Evolutionary conservation across 352 stramenopile species (phyloP).

Genomic region (Globisporangium mamillatum): DNA sequence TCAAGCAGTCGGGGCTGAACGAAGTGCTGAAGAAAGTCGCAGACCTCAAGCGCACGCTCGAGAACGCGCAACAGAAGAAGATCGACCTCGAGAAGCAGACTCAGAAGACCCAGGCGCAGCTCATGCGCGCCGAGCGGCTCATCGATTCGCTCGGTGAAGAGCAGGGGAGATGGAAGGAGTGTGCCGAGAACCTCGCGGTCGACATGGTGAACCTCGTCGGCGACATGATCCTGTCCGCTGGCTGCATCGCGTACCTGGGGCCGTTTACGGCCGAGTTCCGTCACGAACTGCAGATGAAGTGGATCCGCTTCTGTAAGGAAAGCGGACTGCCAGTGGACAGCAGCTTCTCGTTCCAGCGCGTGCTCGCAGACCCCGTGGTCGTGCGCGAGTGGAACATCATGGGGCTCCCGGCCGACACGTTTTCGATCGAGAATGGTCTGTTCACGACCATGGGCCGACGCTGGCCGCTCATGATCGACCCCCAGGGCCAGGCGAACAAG

Average conservation of each 20-base stretch:
- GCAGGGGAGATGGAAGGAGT: conserved; percentile 89
- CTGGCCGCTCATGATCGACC: conserved; percentile 98
- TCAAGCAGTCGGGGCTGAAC: conserved; percentile 86
- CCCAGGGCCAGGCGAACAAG: conserved; percentile 95
- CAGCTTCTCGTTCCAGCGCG: conserved; percentile 83
- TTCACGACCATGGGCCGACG: conserved; percentile 89
- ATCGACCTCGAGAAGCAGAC: conserved; percentile 89
- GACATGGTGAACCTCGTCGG: conserved; percentile 92
- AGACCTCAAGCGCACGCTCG: conserved; percentile 83
- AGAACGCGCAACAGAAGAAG: conserved; percentile 91
- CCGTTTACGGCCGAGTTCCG: conserved; percentile 89
- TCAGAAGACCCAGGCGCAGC: conserved; percentile 81
- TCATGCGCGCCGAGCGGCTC: conserved; percentile 87
- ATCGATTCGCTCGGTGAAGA: conserved; percentile 90
- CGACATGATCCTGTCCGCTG: conserved; percentile 91
- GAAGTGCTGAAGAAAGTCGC: conserved; percentile 84
- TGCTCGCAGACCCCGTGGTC: conserved; percentile 82
- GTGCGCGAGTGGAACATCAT: conserved; percentile 92
- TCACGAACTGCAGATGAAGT: conserved; percentile 80
- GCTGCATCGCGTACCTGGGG: conserved; percentile 91
- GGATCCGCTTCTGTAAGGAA: conserved; percentile 79
- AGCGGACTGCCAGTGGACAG: conserved; percentile 80
- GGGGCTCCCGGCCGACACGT: conserved; percentile 89
- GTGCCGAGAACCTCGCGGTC: conserved; percentile 58
- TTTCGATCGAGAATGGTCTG: conserved; percentile 93